Evolutionary conservation across 139 green algal species (phyloP).

Genomic region (Chlorella sp.): DNA sequence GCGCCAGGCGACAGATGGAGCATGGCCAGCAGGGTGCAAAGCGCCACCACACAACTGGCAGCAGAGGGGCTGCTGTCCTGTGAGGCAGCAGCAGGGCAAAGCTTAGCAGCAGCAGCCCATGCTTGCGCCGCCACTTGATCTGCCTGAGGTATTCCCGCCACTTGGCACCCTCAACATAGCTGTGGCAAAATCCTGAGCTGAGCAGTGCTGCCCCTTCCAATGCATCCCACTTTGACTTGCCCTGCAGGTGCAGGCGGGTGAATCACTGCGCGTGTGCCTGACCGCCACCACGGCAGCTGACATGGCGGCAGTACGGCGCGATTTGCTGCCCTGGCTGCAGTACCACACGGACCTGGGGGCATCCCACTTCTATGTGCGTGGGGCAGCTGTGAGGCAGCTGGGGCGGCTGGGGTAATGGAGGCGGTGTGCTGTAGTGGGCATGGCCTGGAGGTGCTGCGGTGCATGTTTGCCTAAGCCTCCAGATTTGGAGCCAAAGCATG

Average conservation of each 20-base stretch:
- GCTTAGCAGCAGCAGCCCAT: not conserved
- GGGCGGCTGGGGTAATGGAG: too few species aligned
- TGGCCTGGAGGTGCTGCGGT: too few species aligned
- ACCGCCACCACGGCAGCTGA: conserved; percentile 52
- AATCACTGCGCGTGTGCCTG: conserved; percentile 29
- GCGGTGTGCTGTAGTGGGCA: not conserved
- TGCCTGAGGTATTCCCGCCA: not conserved
- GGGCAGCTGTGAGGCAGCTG: too few species aligned
- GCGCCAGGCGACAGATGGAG: too few species aligned
- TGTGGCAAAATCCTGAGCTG: too few species aligned
- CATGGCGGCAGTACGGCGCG: conserved; percentile 49
- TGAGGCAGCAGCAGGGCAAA: not conserved
- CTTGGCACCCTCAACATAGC: not conserved
- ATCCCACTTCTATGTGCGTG: conserved; percentile 50
- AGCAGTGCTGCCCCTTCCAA: not conserved
- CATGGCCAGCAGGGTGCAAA: too few species aligned
- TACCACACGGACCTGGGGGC: conserved; percentile 64
- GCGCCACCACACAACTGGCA: not conserved
- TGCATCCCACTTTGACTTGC: not conserved
- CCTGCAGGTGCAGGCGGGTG: conserved; percentile 16
- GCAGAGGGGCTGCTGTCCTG: not conserved
- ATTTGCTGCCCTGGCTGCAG: conserved; percentile 66
- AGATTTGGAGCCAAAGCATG: not conserved
- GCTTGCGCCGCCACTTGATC: not conserved
- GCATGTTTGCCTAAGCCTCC: too few species aligned